A percentile compares a stretch with the other conserved stretches of the same genome.
These are phyloP conservation scores for Leccinellum rugosiceps DNA, from an alignment of 768 basidiomycete genomes.

Conservation along the genomic window DNA sequence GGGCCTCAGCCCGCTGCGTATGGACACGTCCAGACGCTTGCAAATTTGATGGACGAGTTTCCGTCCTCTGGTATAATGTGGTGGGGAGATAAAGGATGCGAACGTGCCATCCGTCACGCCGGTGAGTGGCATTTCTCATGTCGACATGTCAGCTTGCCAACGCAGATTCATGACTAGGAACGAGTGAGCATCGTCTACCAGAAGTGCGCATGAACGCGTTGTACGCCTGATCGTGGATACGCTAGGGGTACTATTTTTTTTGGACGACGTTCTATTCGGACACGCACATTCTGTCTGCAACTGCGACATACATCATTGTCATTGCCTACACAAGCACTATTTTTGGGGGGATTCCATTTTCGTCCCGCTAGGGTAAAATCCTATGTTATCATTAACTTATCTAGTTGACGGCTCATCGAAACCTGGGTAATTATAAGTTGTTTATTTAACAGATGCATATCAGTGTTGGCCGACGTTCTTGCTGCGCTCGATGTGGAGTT, in stretches of 20 bases:
- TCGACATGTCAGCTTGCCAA: background rate
- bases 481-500: slow-evolving; percentile 8
- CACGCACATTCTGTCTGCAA: background rate
- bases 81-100: slow-evolving; percentile 27
- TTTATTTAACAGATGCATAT: background rate
- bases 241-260: background rate
- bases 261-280: background rate
- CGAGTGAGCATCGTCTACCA: slow-evolving; percentile 18
- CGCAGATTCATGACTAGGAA: slow-evolving; percentile 13
- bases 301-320: too few relatives aligned
- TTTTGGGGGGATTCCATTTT: too few relatives aligned
- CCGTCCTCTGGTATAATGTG: slow-evolving; percentile 23
- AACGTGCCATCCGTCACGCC: slow-evolving; percentile 11
- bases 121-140: slow-evolving; percentile 14
- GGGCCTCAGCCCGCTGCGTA: slow-evolving; percentile 32
- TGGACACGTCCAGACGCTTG: slow-evolving; percentile 34
- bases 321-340: background rate
- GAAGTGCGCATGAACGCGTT: slow-evolving; percentile 18
- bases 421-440: background rate
- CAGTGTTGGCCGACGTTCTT: slow-evolving; percentile 1
- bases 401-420: background rate
- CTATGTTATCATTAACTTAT: background rate
- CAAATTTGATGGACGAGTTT: slow-evolving; percentile 36
- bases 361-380: too few relatives aligned
- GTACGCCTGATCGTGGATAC: slow-evolving; percentile 16